These are phyloP conservation scores for Oryza meridionalis DNA, from an alignment of 176 grass and related monocot species.

Conservation along the genomic window DNA sequence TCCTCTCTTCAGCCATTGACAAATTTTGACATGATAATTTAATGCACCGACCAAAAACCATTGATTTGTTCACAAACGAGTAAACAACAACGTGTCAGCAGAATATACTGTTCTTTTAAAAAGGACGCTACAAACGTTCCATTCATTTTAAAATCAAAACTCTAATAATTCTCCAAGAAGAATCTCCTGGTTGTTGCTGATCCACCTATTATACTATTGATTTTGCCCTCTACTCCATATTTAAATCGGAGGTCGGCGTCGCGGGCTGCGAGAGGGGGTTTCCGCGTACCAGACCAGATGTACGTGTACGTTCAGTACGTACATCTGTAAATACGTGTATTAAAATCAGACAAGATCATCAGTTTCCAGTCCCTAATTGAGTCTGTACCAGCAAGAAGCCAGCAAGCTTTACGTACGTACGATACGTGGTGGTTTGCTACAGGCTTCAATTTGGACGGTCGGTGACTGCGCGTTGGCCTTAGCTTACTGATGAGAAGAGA, in stretches of 20 bases:
- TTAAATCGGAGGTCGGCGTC: slow-evolving; percentile 8
- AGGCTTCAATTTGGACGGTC: not conserved
- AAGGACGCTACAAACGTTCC: not conserved
- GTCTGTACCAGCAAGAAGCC: not conserved
- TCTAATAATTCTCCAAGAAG: not conserved
- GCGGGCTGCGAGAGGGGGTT: not conserved
- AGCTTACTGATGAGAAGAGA: too few relatives aligned
- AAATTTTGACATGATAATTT: not conserved
- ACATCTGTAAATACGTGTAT: not conserved
- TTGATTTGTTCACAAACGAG: too few relatives aligned
- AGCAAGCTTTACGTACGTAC: not conserved
- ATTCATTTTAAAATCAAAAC: not conserved
- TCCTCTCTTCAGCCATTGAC: not conserved
- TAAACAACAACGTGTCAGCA: not conserved
- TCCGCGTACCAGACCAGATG: slow-evolving; percentile 3
- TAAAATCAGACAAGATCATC: not conserved
- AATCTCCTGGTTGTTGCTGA: not conserved
- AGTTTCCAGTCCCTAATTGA: not conserved
- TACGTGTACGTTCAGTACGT: not conserved
- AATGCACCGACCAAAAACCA: not conserved
- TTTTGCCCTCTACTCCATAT: not conserved
- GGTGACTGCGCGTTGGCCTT: slow-evolving; percentile 30
- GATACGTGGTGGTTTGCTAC: not conserved
- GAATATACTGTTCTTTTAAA: not conserved
- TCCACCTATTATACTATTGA: not conserved